Evolutionary conservation across 768 basidiomycete genomes (phyloP).

Genomic region (Mycena capillaripes): DNA sequence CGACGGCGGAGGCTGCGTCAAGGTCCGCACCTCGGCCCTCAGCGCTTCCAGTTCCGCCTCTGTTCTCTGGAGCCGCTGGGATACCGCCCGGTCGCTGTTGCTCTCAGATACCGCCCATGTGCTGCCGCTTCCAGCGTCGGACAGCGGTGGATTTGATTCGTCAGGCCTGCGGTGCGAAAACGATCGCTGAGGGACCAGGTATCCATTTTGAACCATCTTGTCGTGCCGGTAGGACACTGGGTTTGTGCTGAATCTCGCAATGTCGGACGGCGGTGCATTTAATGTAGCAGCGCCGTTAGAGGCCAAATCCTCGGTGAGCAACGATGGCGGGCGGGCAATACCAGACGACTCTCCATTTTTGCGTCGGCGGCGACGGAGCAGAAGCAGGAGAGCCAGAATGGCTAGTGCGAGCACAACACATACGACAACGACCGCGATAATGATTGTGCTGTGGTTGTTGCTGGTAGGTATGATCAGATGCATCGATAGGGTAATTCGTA

Average conservation of each 20-base stretch:
- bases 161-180: constrained; percentile 5
- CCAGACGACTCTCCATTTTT: constrained; percentile 5
- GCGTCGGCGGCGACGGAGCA: constrained; percentile 17
- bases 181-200: constrained; percentile 9
- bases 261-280: constrained; percentile 10
- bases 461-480: constrained; percentile 3
- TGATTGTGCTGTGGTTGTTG: constrained; percentile 19
- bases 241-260: constrained; percentile 5
- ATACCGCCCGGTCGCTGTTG: constrained; percentile 9
- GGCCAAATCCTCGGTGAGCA: constrained; percentile 6
- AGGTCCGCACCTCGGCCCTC: constrained; percentile 20
- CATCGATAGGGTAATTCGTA: constrained; percentile 2
- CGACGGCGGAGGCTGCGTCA: constrained; percentile 22
- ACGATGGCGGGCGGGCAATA: constrained; percentile 8
- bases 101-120: constrained; percentile 13
- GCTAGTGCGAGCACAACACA: constrained; percentile 16
- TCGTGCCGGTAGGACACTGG: constrained; percentile 7
- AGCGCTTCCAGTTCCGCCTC: constrained; percentile 20
- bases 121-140: constrained; percentile 9
- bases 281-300: neutral
- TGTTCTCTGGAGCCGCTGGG: constrained; percentile 13
- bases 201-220: constrained; percentile 9
- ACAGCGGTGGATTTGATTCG: constrained; percentile 19
- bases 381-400: constrained; percentile 4
- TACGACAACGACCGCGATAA: constrained; percentile 13